phyloP scores from a whole-genome alignment of 2,329 filamentous ascomycete genomes.

The Biscogniauxia marginata region DNA sequence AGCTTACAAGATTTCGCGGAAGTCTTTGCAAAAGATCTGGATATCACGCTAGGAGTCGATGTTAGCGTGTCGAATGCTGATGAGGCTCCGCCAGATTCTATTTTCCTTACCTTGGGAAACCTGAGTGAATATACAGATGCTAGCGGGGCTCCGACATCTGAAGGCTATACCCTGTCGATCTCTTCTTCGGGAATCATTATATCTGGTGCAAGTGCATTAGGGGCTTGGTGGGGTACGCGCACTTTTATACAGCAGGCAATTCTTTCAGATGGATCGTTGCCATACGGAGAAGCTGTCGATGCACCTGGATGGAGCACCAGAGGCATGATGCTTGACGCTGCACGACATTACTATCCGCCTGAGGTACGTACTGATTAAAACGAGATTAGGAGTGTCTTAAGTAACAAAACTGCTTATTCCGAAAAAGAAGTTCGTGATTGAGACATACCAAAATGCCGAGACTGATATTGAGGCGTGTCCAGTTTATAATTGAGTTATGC shows the following conservation, averaged over 20 bases:
- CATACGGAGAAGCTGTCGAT: slow-evolving; percentile 45
- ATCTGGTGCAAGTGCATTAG: slow-evolving; percentile 51
- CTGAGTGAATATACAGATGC: slow-evolving; percentile 41
- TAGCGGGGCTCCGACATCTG: slow-evolving; percentile 45
- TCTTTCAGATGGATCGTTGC: slow-evolving; percentile 38
- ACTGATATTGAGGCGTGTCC: no score
- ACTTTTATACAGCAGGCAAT: slow-evolving; percentile 52
- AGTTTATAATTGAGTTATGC: slow-evolving; percentile 56
- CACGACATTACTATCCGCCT: slow-evolving; percentile 55
- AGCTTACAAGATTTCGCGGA: slow-evolving; percentile 46
- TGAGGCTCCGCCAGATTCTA: slow-evolving; percentile 19
- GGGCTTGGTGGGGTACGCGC: slow-evolving; percentile 58
- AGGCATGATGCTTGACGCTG: slow-evolving; percentile 51
- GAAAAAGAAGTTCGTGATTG: no score
- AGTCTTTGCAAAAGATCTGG: slow-evolving; percentile 42
- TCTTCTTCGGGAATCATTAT: slow-evolving; percentile 42
- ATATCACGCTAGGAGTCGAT: slow-evolving; percentile 29
- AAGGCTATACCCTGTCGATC: slow-evolving; percentile 48
- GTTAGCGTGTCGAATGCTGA: slow-evolving; percentile 27
- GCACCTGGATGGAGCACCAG: slow-evolving; percentile 49
- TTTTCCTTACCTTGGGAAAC: slow-evolving; percentile 49
- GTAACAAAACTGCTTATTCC: no score
- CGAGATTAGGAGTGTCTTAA: no score
- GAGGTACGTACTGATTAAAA: slow-evolving; percentile 27
- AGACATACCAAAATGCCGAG: no score